Base-by-base conservation (phyloP, 345 rosid genomes). In the Syzygium aqueum region DNA sequence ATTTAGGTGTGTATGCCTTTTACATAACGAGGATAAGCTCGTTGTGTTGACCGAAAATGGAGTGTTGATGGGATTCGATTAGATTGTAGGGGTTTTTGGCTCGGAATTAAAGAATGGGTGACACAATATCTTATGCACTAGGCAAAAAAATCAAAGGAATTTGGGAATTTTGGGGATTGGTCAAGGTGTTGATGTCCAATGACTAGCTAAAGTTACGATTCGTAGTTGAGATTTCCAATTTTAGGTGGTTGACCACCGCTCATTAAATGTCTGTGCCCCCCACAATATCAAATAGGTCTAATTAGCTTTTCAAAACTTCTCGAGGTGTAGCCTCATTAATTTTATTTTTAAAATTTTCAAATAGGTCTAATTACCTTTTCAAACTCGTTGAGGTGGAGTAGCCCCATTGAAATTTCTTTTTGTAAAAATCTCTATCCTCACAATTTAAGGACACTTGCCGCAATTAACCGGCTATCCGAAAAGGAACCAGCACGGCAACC, bases 141-240 rank as follows among this genome's bases (percentile, higher is more conserved):
- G 5, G 73, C 73, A n/a, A 61, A 13, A 53, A 61, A n/a, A 61
- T 14, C 37, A 61, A n/a, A 61, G 73, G 73, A 28, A 3, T 61
- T 67, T 73, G 14, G 49, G 43, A 73, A 33, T 19, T 19, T 5
- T 8, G 25, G 49, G 27, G 80, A 49, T 37, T 73, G 49, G 82
- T 73, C 82, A 37, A 73, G 82, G 82, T 67, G 78, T 73, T 19
- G 19, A 19, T 67, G 49, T 73, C 80, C 82, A 37, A 73, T 73
- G 27, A 73, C 12, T 16, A 73, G 46, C 14, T 14, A 37, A 19
- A 19, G 1, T 73, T 37, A 17, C 84, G 22, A n/a, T 85, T n/a
- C 67, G 90, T 89, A 16, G 91, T 84, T 87, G 91, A 86, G 89
- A 86, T 61, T 84, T 87, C 88, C 85, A 15, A 78, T 53, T 87